These are phyloP conservation scores for Eremomyces bilateralis DNA, from an alignment of 495 filamentous ascomycete genomes.

Conservation along the genomic window DNA sequence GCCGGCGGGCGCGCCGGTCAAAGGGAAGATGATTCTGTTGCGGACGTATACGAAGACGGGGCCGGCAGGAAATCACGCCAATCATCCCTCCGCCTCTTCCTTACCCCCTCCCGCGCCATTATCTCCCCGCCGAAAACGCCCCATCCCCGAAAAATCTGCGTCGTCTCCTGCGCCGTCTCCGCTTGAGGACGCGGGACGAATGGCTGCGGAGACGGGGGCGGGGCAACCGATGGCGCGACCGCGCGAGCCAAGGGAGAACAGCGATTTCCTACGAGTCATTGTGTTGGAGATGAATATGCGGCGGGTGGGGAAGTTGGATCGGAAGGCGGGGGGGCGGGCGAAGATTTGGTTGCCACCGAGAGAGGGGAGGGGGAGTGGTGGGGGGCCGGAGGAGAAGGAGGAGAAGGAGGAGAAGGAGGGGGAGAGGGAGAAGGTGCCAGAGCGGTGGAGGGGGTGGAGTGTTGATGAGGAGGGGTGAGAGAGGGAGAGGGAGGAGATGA, in stretches of 20 bases:
- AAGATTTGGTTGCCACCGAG: constrained; percentile 75
- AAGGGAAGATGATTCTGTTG: no score
- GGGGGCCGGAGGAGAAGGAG: neutral
- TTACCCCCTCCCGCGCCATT: no score
- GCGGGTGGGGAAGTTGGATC: constrained; percentile 69
- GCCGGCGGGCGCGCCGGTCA: no score
- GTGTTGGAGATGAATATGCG: constrained; percentile 98
- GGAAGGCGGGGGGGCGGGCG: constrained; percentile 61
- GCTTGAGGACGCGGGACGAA: constrained; percentile 15
- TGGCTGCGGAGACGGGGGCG: constrained; percentile 3
- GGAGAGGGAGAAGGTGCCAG: neutral
- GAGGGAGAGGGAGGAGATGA: constrained; percentile 32
- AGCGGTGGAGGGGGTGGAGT: no score
- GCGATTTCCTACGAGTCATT: constrained; percentile 80
- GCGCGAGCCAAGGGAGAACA: constrained; percentile 79
- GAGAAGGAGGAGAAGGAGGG: neutral
- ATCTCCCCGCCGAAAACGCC: no score
- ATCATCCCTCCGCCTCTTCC: no score
- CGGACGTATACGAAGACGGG: no score
- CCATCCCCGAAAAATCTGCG: no score
- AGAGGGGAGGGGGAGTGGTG: constrained; percentile 22
- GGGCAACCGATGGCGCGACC: constrained; percentile 31
- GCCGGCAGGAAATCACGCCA: no score
- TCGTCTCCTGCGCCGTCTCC: constrained; percentile 4
- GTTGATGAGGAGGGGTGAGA: no score